Base-by-base conservation (phyloP, 371 early-diverging fungal genomes). In the Lichtheimia corymbifera region DNA sequence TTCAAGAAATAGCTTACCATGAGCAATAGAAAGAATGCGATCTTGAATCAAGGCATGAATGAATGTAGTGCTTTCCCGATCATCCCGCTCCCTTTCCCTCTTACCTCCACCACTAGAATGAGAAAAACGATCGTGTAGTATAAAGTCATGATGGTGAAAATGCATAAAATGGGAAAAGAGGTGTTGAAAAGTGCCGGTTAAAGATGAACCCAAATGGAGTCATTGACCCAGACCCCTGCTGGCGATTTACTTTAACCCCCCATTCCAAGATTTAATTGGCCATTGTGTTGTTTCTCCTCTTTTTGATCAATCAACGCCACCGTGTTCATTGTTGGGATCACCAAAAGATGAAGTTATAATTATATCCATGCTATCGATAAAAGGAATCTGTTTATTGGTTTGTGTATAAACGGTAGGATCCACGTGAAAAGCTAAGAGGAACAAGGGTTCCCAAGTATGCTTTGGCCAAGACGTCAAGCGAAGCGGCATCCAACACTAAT, bases 401-500 rank as follows among this genome's bases (percentile, higher is more conserved):
- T 35, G 35, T 35, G 35, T 35, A 35, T 35, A 70, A 59, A 59
- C 58, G 59, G 49, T 70, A 70, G 40, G 68, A 65, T 11, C 77
- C 77, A 59, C 63, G 76, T 22, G 86, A 88, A 71, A 91, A 91
- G 42, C 88, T 84, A 27, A 88, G 58, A 7, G 90, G 89, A 14
- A 88, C 74, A 20, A 86, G 67, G 51, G 77, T 70, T 4, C 86
- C 86, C 14, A 92, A 66, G 53, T 84, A 73, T 0, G 88, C 89
- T 22, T 85, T 77, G 50, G 83, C 86, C 30, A 89, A 55, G 57
- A 89, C 91, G 14, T 71, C 53, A 51, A 93, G 71, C 11, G 85
- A 78, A 12, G 64, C 64, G 18, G 93, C 90, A 61, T 92, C 88
- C 69, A 93, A 70, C 0, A 91, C 74, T 41, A 93, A 65, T 18